Base-by-base conservation (phyloP, 345 rosid species). In the Carallia brachiata region DNA sequence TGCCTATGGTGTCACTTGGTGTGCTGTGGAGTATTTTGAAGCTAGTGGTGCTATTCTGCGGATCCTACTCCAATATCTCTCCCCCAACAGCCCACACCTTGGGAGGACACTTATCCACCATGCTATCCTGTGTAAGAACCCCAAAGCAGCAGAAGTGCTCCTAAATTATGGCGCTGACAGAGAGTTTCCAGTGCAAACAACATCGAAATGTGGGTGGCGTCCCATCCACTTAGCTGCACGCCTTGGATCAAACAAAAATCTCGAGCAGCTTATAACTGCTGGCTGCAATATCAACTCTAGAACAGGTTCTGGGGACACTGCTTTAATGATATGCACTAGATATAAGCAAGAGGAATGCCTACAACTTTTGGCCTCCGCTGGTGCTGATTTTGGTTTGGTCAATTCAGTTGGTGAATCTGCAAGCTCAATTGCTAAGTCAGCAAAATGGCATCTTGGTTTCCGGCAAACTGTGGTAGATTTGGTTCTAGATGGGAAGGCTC, bases 31-130 rank as follows among this genome's bases (percentile, higher is more conserved):
- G 74, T 95, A 88, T 70, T 95, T 89, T 69, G 98, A 92, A 85
- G 82, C 77, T 28, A 88, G 82, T 67, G 97, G 99, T 53, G 75
- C 83, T 17, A 87, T 92, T 61, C 77, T 95, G 77, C 72, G 81
- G 19, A 74, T 92, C 85, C 86, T 95, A 48, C 91, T 92, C 67
- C 76, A 75, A 73, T 70, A 82, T 55, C 70, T 82, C 54, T 77
- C 88, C 19, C 82, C 84, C 13, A 74, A 84, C 72, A 67, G 70
- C 47, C 80, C 77, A 75, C 91, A 90, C 77, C 72, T 68, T 30
- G 96, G 98, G 47, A 87, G 97, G 80, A 89, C 91, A 66, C 90
- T 95, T 73, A 89, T 95, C 62, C 99, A 95, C 73, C 97, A 92
- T 74, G 96, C 96, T 47, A 82, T 95, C 75, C 91, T 92, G 68